Conservation (phyloP, 2,329 filamentous ascomycete genomes). For the Ophiostoma sp. region DNA sequence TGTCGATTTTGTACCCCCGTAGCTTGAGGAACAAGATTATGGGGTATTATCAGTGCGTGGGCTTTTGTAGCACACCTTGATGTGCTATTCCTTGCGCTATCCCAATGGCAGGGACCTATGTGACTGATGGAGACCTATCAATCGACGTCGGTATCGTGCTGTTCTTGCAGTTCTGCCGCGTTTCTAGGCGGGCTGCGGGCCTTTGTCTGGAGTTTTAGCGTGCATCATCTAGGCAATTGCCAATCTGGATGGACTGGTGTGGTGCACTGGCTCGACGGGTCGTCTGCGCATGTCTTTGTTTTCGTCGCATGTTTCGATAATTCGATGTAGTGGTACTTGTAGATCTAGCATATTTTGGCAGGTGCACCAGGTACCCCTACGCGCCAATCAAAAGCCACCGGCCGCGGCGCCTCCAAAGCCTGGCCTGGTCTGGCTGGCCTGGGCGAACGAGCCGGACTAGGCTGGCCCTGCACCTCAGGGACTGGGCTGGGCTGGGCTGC, state of each 20-base stretch:
- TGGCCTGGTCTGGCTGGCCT: conserved; percentile 9
- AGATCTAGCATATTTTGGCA: conserved; percentile 1
- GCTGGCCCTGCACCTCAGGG: conserved; percentile 13
- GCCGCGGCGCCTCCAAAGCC: conserved; percentile 2
- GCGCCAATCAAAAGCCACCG: conserved; percentile 4
- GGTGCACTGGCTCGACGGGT: not conserved
- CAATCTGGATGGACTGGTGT: not conserved
- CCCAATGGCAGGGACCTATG: not conserved
- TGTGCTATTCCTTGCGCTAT: conserved; percentile 8
- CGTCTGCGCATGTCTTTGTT: conserved; percentile 7
- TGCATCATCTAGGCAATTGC: not conserved
- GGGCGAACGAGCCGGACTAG: conserved; percentile 6
- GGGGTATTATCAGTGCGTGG: conserved; percentile 11
- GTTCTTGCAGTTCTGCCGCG: not conserved
- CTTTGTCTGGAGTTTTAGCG: conserved; percentile 20
- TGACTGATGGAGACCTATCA: not conserved
- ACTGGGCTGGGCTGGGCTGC: conserved; percentile 10
- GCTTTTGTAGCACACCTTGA: not conserved
- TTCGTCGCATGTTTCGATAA: conserved; percentile 10
- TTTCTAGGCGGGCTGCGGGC: conserved; percentile 11
- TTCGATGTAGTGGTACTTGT: conserved; percentile 10
- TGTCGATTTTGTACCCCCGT: not conserved
- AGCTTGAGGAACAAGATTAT: conserved; percentile 12
- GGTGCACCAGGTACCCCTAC: not conserved
- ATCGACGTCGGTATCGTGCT: not conserved